Base-by-base conservation (phyloP, 768 basidiomycete genomes). In the Calocybe indica region DNA sequence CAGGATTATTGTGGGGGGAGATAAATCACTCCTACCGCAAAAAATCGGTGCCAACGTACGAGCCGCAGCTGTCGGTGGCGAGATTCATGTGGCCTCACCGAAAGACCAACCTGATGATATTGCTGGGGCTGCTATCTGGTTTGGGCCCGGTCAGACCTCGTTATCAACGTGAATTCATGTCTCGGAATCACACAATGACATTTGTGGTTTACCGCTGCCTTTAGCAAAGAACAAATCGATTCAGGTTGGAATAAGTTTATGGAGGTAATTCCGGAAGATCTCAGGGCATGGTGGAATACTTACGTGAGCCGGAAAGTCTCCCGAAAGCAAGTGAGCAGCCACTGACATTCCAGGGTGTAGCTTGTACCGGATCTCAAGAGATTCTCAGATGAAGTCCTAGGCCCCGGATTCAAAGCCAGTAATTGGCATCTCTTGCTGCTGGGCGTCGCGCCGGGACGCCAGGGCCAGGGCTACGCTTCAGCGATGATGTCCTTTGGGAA, bases 191-290 rank as follows among this genome's bases (percentile, higher is more conserved):
- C 3, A 14, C 15, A 14, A 8, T 33, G 15, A 14, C 39, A 7
- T 15, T 12, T 33, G 13, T 11, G 31, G 22, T 14, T 10, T 40
- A 29, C 6, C 12, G 22, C 7, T 6, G 11, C 15, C 15, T 15
- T 4, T 15, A 50, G 49, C 38, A 54, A 59, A 38, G 62, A 62
- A 46, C 53, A 62, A 52, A 56, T 60, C 14, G 58, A 52, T 5
- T 54, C 54, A n/a, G 62, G 61, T 7, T 64, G 65, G 63, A 54
- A 64, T 22, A 45, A 60, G 28, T 64, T 62, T 42, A 39, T 65
- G 22, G 49, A 52, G 3, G 40, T 45, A 6, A 30, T 59, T 5
- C 50, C 55, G 1, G 48, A 46, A 0, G 48, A 47, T 5, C 39
- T 55, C 7, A 52, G 46, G 29, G 45, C 45, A 6, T 67, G 65